Percentiles rank a stretch among this genome's conserved stretches.
phyloP scores from a whole-genome alignment of 2,329 filamentous ascomycete genomes.

The Arthrobotrys entomopaga region DNA sequence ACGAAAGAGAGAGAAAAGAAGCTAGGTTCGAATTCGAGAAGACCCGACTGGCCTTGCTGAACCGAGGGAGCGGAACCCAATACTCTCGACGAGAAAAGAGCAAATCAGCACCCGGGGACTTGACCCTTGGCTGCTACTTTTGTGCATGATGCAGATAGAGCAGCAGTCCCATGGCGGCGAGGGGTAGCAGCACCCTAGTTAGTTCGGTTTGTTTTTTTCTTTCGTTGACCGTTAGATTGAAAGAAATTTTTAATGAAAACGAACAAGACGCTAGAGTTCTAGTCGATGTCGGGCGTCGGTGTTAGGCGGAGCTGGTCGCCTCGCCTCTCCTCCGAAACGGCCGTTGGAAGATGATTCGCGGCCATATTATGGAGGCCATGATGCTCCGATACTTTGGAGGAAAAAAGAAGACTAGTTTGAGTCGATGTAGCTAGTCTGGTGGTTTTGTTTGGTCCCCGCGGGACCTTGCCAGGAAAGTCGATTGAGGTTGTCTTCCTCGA shows the following conservation, averaged over 20 bases:
- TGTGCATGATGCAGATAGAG: slow-evolving; percentile 22
- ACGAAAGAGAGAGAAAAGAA: not conserved
- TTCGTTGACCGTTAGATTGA: slow-evolving; percentile 8
- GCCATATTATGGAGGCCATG: not conserved
- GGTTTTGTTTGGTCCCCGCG: not conserved
- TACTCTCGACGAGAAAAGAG: slow-evolving; percentile 36
- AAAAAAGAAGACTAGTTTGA: not conserved
- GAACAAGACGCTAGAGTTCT: not conserved
- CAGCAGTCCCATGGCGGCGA: slow-evolving; percentile 4
- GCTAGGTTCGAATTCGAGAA: too few relatives aligned
- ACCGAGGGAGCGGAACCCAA: slow-evolving; percentile 54
- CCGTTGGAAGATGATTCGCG: slow-evolving; percentile 1
- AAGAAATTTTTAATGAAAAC: slow-evolving; percentile 15
- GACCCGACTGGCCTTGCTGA: slow-evolving; percentile 10
- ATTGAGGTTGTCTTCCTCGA: slow-evolving; percentile 4
- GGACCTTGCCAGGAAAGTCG: not conserved
- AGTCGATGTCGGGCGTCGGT: slow-evolving; percentile 11
- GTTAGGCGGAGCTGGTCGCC: slow-evolving; percentile 23
- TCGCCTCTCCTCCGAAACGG: slow-evolving; percentile 26
- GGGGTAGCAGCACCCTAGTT: slow-evolving; percentile 1
- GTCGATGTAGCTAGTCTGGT: not conserved
- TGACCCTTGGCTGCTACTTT: slow-evolving; percentile 21
- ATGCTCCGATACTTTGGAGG: not conserved
- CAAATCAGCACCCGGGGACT: slow-evolving; percentile 44
- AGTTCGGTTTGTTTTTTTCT: not conserved